Evolutionary conservation across 495 filamentous ascomycete species (phyloP).

Genomic region (Niebla homalea): DNA sequence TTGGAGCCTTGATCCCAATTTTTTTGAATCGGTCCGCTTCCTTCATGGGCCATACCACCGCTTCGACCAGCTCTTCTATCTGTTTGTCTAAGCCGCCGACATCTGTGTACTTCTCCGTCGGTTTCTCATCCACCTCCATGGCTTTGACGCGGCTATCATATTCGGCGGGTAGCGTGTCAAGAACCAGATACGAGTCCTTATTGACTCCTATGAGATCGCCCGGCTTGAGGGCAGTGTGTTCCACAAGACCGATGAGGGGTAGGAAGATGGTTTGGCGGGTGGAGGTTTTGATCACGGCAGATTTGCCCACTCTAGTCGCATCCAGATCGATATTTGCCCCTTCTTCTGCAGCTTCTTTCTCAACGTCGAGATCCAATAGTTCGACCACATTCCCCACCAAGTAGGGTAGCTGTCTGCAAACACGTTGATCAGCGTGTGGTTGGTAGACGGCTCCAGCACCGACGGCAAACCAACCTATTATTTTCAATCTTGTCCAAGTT

Average conservation of each 20-base stretch:
- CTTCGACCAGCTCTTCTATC: slow-evolving; percentile 98
- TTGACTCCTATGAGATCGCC: slow-evolving; percentile 97
- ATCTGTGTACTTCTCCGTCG: slow-evolving; percentile 96
- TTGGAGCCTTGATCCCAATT: slow-evolving; percentile 99
- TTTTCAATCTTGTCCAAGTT: slow-evolving; percentile 98
- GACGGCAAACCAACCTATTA: slow-evolving; percentile 56
- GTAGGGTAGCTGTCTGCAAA: slow-evolving; percentile 80
- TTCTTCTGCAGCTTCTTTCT: slow-evolving; percentile 89
- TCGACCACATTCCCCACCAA: slow-evolving; percentile 98
- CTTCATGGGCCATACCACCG: slow-evolving; percentile 99
- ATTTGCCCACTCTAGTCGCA: slow-evolving; percentile 92
- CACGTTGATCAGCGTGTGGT: neutral
- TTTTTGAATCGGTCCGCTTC: slow-evolving; percentile 98
- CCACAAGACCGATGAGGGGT: slow-evolving; percentile 92
- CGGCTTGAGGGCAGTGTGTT: slow-evolving; percentile 83
- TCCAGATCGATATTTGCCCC: slow-evolving; percentile 98
- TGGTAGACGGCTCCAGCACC: too few relatives aligned
- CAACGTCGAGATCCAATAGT: slow-evolving; percentile 89
- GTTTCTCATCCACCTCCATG: slow-evolving; percentile 99
- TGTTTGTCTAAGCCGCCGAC: slow-evolving; percentile 97
- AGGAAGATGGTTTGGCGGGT: slow-evolving; percentile 98
- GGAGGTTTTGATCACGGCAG: slow-evolving; percentile 99
- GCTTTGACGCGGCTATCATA: slow-evolving; percentile 99
- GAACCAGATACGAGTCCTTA: slow-evolving; percentile 97
- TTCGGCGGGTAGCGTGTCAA: slow-evolving; percentile 96